Percentiles rank a stretch among this genome's conserved stretches.
These are phyloP conservation scores for Boletellus emodensis DNA, from an alignment of 768 basidiomycete genomes.

Conservation along the genomic window DNA sequence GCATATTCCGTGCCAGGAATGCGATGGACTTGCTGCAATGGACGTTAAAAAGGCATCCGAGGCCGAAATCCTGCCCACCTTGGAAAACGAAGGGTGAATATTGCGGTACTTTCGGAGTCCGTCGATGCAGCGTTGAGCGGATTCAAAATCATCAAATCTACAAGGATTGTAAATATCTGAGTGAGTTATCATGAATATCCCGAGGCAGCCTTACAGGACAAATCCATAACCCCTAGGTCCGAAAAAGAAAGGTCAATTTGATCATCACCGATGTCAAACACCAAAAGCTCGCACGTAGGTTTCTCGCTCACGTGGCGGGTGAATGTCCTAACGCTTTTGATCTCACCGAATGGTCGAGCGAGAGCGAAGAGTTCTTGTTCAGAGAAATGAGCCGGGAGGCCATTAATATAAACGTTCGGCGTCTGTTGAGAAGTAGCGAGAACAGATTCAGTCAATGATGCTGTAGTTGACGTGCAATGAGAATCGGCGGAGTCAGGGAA, in stretches of 20 bases:
- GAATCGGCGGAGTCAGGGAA: conserved; percentile 14
- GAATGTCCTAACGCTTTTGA: conserved; percentile 79
- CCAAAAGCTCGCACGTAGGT: conserved; percentile 39
- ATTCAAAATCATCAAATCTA: conserved; percentile 65
- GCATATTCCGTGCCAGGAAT: conserved; percentile 74
- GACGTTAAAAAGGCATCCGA: not conserved
- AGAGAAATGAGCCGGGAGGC: conserved; percentile 76
- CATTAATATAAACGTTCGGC: conserved; percentile 87
- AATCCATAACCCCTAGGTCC: conserved; percentile 67
- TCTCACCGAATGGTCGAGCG: conserved; percentile 64
- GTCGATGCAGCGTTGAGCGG: conserved; percentile 72
- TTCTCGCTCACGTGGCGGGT: conserved; percentile 78
- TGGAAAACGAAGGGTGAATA: conserved; percentile 83
- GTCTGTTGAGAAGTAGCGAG: conserved; percentile 32
- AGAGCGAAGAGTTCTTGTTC: conserved; percentile 76
- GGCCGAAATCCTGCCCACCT: conserved; percentile 41
- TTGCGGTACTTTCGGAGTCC: conserved; percentile 68
- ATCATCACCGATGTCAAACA: conserved; percentile 1
- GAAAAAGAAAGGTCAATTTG: conserved; percentile 1
- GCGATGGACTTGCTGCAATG: conserved; percentile 62
- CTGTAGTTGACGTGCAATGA: conserved; percentile 7
- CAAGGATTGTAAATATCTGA: not conserved
- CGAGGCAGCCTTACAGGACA: conserved; percentile 54
- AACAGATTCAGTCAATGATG: conserved; percentile 13
- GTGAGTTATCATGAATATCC: not conserved